Evolutionary conservation across 106 monocot genomes (phyloP), one percentile per base, ranked within the genome.

Genomic region (Vanilla planifolia): DNA sequence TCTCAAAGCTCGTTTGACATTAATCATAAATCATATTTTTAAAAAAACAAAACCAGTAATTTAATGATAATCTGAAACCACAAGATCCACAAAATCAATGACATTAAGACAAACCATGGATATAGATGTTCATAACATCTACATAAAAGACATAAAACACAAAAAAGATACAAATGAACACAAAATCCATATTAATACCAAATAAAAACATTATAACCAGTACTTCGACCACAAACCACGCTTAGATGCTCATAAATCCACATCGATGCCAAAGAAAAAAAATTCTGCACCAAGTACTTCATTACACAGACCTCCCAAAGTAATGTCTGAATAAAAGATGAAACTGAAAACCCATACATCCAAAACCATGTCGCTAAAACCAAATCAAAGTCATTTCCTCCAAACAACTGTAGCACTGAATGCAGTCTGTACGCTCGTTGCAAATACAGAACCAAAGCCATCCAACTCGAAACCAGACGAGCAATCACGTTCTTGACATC

Each of bases 391-490:
- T 13, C 2, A 64, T 33, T 50, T 22, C 45, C 46, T 59, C 29
- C 19, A 15, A 46, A 62, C 61, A 67, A 53, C 46, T 9, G 43
- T 53, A 36, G 74, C 65, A 61, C 59, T 24, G 28, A 61, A 61
- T 41, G 50, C n/a, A 30, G 26, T 61, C 61, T 43, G 42, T 19
- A 21, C 61, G 56, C 48, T 22, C 58, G 40, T 53, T 63, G 33
- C 55, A 60, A 62, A 67, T 28, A 80, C 37, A 46, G 63, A 55
- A 59, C 53, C 50, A 71, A 75, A 80, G 61, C 60, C 76, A 65
- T 60, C 72, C 8, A 51, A 75, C 65, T 67, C 55, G 61, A 72
- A 72, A 72, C 50, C 64, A 73, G 24, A 43, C 15, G 64, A 67
- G 51, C 56, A 74, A 68, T 42, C 70, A 52, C 55, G 56, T 47